phyloP scores from a whole-genome alignment of 164 flowering plant species.

The Vitis cinerea region DNA sequence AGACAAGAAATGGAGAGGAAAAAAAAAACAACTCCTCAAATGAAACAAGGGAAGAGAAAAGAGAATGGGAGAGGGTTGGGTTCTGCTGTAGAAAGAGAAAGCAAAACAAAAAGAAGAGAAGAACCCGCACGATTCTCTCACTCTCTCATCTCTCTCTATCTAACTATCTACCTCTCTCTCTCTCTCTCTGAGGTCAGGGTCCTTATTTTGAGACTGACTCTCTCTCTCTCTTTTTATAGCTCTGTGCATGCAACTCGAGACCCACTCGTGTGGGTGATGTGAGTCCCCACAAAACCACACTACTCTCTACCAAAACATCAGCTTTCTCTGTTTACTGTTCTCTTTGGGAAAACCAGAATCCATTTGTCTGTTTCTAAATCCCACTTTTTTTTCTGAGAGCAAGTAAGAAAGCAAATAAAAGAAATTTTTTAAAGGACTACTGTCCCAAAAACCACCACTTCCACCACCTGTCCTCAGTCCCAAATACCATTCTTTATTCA shows the following conservation, averaged over 20 bases:
- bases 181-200: conserved; percentile 19
- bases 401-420: not conserved
- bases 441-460: not conserved
- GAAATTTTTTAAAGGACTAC: not conserved
- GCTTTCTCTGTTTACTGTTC: conserved; percentile 17
- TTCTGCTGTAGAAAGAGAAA: not conserved
- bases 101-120: conserved; percentile 10
- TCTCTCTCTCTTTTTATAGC: conserved; percentile 3
- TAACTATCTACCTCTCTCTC: conserved; percentile 12
- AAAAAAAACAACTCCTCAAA: conserved; percentile 9
- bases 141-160: conserved; percentile 12
- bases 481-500: too few species aligned
- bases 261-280: conserved; percentile 66
- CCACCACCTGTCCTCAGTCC: not conserved
- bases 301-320: conserved; percentile 3
- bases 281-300: not conserved
- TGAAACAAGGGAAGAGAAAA: not conserved
- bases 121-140: conserved; percentile 19
- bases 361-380: conserved; percentile 29
- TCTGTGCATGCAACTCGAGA: conserved; percentile 45
- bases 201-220: conserved; percentile 15
- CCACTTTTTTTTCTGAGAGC: conserved; percentile 17
- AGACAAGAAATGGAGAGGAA: conserved; percentile 5
- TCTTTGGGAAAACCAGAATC: conserved; percentile 35
- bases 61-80: not conserved